Evolutionary conservation across 75 land plant genomes (phyloP).

Genomic region (Larix kaempferi): DNA sequence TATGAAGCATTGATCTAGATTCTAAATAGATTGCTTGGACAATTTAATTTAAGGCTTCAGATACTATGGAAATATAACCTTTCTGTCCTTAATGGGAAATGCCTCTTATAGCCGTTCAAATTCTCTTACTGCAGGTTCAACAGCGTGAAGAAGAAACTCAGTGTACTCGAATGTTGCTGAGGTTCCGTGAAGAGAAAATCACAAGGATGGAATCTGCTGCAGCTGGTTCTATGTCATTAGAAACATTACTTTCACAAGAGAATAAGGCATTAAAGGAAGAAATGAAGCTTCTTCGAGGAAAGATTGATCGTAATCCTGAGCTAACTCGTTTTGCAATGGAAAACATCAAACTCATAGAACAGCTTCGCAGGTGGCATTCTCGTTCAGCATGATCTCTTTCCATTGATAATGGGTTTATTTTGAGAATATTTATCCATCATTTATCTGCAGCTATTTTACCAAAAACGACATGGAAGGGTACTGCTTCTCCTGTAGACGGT

Average conservation of each 20-base stretch:
- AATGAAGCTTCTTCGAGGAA: slow-evolving; percentile 14
- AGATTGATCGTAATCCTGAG: slow-evolving; percentile 19
- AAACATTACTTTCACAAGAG: slow-evolving; percentile 8
- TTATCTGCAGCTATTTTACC: too few species aligned
- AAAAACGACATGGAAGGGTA: too few species aligned
- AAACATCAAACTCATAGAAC: slow-evolving; percentile 20
- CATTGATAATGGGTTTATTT: slow-evolving; percentile 10
- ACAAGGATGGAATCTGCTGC: slow-evolving; percentile 14
- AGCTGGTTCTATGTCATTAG: slow-evolving; percentile 1
- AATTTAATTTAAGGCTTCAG: not conserved
- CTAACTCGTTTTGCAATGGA: slow-evolving; percentile 30
- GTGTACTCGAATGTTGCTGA: slow-evolving; percentile 7
- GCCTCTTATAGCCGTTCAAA: not conserved
- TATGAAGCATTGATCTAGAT: not conserved
- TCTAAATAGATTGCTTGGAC: not conserved
- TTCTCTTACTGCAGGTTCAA: slow-evolving; percentile 18
- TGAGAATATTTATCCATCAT: not conserved
- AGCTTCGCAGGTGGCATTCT: slow-evolving; percentile 9
- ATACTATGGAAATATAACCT: not conserved
- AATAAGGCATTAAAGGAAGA: slow-evolving; percentile 17
- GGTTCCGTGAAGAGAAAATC: slow-evolving; percentile 19
- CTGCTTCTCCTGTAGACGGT: too few species aligned
- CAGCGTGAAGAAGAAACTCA: slow-evolving; percentile 26
- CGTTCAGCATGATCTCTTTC: not conserved
- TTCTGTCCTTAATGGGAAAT: not conserved